phyloP scores from a whole-genome alignment of 2,329 filamentous ascomycete species.

The Aspergillus unguis region DNA sequence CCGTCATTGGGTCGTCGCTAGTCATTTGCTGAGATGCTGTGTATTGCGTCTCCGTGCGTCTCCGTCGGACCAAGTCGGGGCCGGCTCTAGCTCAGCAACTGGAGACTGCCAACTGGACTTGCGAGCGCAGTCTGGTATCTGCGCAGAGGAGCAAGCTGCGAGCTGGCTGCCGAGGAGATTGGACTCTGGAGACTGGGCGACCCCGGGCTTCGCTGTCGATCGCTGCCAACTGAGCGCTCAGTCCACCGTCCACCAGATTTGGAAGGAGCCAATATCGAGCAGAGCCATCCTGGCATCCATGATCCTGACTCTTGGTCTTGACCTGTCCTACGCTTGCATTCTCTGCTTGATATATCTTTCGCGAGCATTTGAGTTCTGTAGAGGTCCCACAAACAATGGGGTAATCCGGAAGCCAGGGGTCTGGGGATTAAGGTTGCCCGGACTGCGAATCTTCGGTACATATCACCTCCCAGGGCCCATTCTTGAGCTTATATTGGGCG shows the following conservation, averaged over 20 bases:
- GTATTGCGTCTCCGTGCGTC: too few relatives aligned
- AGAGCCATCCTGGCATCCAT: too few relatives aligned
- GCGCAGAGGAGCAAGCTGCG: too few relatives aligned
- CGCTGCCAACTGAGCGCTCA: neutral
- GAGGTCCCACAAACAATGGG: conserved; percentile 4
- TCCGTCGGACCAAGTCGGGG: neutral
- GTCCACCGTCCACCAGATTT: too few relatives aligned
- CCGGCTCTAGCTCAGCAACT: neutral
- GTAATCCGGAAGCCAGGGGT: conserved; percentile 1
- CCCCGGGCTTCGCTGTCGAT: neutral
- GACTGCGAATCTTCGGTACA: conserved; percentile 23
- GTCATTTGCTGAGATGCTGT: too few relatives aligned
- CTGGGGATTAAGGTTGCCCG: conserved; percentile 21
- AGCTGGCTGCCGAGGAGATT: too few relatives aligned
- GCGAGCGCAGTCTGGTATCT: too few relatives aligned
- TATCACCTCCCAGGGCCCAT: conserved; percentile 25
- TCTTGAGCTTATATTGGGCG: conserved; percentile 25
- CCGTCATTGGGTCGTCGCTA: neutral
- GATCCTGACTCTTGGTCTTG: neutral
- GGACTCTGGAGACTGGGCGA: neutral
- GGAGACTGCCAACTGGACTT: too few relatives aligned
- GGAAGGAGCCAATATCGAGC: too few relatives aligned
- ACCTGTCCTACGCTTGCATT: neutral
- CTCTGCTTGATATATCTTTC: neutral
- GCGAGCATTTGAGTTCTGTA: conserved; percentile 3